phyloP scores from a whole-genome alignment of 345 rosid genomes.

The Lepidium didymum region DNA sequence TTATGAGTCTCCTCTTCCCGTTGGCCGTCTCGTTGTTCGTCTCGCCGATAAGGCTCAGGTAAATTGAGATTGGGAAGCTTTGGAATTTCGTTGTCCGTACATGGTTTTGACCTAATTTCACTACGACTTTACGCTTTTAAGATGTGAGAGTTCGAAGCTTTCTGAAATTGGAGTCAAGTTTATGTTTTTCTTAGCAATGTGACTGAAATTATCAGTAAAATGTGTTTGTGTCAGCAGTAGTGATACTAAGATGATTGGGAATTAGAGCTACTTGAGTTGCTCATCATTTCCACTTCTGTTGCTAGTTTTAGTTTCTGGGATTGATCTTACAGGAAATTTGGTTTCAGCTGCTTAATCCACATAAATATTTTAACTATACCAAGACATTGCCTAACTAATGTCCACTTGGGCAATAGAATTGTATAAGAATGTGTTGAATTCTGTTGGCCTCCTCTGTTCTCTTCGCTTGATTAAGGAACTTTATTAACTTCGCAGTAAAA shows the following conservation, averaged over 20 bases:
- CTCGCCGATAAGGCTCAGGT: conserved; percentile 99
- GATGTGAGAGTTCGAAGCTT: background rate
- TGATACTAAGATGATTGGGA: background rate
- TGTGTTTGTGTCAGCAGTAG: background rate
- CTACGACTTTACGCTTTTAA: background rate
- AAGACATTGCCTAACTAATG: background rate
- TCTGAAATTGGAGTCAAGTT: background rate
- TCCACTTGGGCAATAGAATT: background rate
- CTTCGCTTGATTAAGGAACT: background rate
- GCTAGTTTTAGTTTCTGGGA: background rate
- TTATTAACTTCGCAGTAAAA: background rate
- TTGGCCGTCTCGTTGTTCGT: conserved; percentile 89
- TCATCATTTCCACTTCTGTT: background rate
- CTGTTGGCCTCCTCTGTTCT: background rate
- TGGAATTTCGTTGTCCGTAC: background rate
- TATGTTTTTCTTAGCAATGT: background rate
- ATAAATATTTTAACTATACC: background rate
- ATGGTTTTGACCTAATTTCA: background rate
- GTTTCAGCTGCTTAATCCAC: background rate
- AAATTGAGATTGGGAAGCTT: background rate
- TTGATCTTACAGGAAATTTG: background rate
- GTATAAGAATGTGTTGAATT: background rate
- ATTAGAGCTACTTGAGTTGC: background rate
- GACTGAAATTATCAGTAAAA: background rate
- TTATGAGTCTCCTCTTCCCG: conserved; percentile 88